Evolutionary conservation across 805 yeast species (phyloP), one percentile per base, ranked within the genome.

Genomic region (Nakazawaea populi): DNA sequence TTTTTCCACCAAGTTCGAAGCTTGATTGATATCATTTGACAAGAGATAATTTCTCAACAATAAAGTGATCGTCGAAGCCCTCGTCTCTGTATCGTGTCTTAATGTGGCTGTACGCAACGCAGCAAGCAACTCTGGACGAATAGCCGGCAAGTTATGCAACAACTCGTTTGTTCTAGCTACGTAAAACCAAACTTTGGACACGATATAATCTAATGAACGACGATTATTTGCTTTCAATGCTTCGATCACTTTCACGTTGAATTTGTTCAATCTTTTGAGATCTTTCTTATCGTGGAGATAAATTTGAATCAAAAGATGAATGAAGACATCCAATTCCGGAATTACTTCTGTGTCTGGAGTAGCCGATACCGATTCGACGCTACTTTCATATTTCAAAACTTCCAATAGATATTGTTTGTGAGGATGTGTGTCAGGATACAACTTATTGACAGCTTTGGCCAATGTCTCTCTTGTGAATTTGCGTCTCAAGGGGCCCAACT

Each of bases 171-270:
- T 79, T 67, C 96, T 81, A 43, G 85, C 77, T 58, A 87, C 77
- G 71, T 90, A 92, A 65, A 92, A 94, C 98, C 98, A 94, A 54
- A 87, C 76, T 67, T 91, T 92, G 12, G 98, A 94, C 56, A 82
- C 82, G 52, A 94, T 77, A 60, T 87, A 82, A 68, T 94, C 98
- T 57, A 92, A 72, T 4, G 95, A 79, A 56, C 98, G 80, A 56
- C 86, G 81, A 68, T 89, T 89, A 70, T 85, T 85, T 11, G 74
- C 66, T 52, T 78, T 76, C 63, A 89, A 75, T 48, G 82, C 71
- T 11, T 70, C 63, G 50, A 85, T 71, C 42, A 80, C 73, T 47
- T 71, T 69, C 9, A 61, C 66, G 60, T 85, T 85, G 63, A 88
- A 79, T 9, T 65, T 60, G 51, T 79, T 77, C 54, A 83, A 71